Base-by-base conservation (phyloP, 257 asterid species). In the Echites panduratus region DNA sequence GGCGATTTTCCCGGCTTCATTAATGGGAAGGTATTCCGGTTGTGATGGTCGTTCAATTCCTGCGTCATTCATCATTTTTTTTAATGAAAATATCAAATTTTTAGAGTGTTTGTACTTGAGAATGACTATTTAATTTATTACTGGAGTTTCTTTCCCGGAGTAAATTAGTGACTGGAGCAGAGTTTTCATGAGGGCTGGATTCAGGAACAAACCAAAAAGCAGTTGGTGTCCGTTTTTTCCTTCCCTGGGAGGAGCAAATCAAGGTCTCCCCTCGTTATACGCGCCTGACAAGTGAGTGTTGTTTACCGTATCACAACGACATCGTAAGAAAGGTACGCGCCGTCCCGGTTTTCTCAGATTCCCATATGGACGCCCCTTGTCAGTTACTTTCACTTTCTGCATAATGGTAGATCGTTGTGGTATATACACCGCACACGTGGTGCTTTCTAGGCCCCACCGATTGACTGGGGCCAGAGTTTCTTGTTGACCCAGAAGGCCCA, bases 341-440 rank as follows among this genome's bases (percentile, higher is more conserved):
- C 32, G 32, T 2, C 22, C 12, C 16, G 17, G 38, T 24, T 52
- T 27, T 61, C 10, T 9, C 11, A 8, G 52, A 38, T 17, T n/a
- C 12, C 63, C 49, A 7, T 24, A 9, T 14, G 50, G 0, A 4
- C 29, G 9, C 32, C 57, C 12, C 44, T 82, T 84, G n/a, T 81
- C 85, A 59, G 90, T 84, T 88, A 72, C 78, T 57, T 76, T 66
- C 40, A 29, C 48, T 53, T 26, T 14, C 45, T 61, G 59, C 47
- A 72, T 54, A 67, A n/a, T 1, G 38, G 74, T 24, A 0, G 72
- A 44, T 63, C 62, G 76, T 45, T 71, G 83, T 53, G 84, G 74
- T 7, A 59, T 63, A 69, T 68, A 41, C 73, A 80, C 82, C 84
- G 81, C 70, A 81, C 89, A 84, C 87, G 87, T 85, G 90, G 58